phyloP scores from a whole-genome alignment of 2,329 filamentous ascomycete species.

The Trichoderma pleuroti region DNA sequence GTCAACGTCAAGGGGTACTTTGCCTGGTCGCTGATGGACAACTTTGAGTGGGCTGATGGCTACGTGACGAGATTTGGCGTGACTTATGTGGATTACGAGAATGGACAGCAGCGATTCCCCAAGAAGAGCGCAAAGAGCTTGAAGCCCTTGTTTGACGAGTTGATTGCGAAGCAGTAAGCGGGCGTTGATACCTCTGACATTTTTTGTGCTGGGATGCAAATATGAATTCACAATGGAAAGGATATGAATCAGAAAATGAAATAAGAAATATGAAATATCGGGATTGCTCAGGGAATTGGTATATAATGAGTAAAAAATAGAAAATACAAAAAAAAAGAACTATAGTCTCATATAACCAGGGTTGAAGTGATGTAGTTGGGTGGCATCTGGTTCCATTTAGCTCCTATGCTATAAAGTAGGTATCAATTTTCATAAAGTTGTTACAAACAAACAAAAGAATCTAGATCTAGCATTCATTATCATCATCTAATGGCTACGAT shows the following conservation, averaged over 20 bases:
- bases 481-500: neutral
- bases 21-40: slow-evolving; percentile 86
- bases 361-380: neutral
- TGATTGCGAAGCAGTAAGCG: slow-evolving; percentile 52
- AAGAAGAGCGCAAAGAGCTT: slow-evolving; percentile 80
- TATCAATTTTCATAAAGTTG: neutral
- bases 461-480: neutral
- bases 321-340: neutral
- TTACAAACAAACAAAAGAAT: neutral
- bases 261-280: neutral
- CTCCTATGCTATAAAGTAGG: neutral
- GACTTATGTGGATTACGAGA: slow-evolving; percentile 76
- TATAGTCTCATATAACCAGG: neutral
- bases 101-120: slow-evolving; percentile 73
- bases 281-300: neutral
- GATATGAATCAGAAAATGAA: neutral
- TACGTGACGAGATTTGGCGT: slow-evolving; percentile 85
- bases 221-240: neutral
- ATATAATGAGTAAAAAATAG: neutral
- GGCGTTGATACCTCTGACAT: neutral
- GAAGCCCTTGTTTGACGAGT: slow-evolving; percentile 64
- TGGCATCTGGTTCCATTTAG: neutral
- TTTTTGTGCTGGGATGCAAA: neutral
- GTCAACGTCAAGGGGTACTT: slow-evolving; percentile 77
- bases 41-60: slow-evolving; percentile 90